Evolutionary conservation across 2,329 filamentous ascomycete genomes (phyloP), one percentile per base, ranked within the genome.

Genomic region (Cadophora luteo-olivacea): DNA sequence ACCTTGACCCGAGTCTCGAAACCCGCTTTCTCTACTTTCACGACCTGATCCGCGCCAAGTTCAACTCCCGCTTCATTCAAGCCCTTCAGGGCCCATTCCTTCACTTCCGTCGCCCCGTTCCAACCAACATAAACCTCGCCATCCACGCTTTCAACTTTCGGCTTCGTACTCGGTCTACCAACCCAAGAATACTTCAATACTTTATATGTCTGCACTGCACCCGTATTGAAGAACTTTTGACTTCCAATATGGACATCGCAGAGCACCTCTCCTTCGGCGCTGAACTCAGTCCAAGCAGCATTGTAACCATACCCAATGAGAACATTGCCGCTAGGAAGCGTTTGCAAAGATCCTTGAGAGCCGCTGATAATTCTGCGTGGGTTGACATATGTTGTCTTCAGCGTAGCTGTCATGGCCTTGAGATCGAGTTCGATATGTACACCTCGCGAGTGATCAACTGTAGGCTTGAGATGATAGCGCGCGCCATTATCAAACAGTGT

Each of bases 41-140:
- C 25, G 6, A 24, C 29, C 60, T 49, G 25, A 29, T 3, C n/a
- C 11, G 5, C 16, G 5, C n/a, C 32, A 38, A 38, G 19, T 16
- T 24, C 14, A 6, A 6, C 61, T 25, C n/a, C 32, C 8, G 9
- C 11, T 3, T 60, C 36, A 6, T 25, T n/a, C 29, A 38, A 38
- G 3, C 61, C 61, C 36, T 58, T 60, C 32, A 61, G 12, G 29
- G 57, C 25, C 86, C 86, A 85, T 1, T 68, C 32, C 3, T 70
- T 75, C 0, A 82, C 82, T 72, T 83, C 81, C 0, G 82, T 85
- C 51, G 83, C 83, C 4, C 83, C 84, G 67, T 85, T 85, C 84
- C 83, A 85, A 6, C 83, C 86, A 1, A 86, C 83, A 74, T 84
- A 88, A 4, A 78, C 8, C 36, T 41, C 33, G 7, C 48, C 61